Base-by-base conservation (phyloP, 139 green algal genomes). In the Tetradesmus lagerheimii region DNA sequence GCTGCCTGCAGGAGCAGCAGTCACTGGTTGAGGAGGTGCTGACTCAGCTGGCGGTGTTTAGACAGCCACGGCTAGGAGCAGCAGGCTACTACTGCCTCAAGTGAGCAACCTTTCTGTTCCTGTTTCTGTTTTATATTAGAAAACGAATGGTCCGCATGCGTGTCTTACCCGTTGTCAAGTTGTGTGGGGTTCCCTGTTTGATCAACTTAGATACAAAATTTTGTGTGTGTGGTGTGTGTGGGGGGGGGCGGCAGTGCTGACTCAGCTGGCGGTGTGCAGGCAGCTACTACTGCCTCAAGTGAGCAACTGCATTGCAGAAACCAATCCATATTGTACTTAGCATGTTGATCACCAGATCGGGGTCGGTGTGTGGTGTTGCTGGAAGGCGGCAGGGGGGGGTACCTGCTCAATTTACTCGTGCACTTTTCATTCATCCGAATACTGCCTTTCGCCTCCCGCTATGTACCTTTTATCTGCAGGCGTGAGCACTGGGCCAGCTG, bases 401-500 rank as follows among this genome's bases (percentile, higher is more conserved):
- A n/a, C n/a, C n/a, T n/a, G n/a, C n/a, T n/a, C n/a, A n/a, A n/a
- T n/a, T n/a, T n/a, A n/a, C n/a, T n/a, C n/a, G n/a, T n/a, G n/a
- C n/a, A n/a, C n/a, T n/a, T n/a, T n/a, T n/a, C n/a, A n/a, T n/a
- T n/a, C n/a, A n/a, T n/a, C n/a, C n/a, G n/a, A n/a, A n/a, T n/a
- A n/a, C n/a, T n/a, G n/a, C n/a, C n/a, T n/a, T n/a, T n/a, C n/a
- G n/a, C n/a, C n/a, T n/a, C n/a, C 12, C 12, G 62, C 8, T 75
- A 11, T 34, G 23, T 6, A 9, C 8, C 66, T 34, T 4, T 23
- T 37, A 14, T 12, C 6, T 66, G 27, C 62, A 93, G 92, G 91
- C 66, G 80, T 9, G 84, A 89, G 34, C 53, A 87, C 35, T 94
- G 89, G 91, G 4, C 1, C 1, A 78, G 80, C 23, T 94, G 93